phyloP scores from a whole-genome alignment of 306 rosid species.

The Vachellia pachyceras region DNA sequence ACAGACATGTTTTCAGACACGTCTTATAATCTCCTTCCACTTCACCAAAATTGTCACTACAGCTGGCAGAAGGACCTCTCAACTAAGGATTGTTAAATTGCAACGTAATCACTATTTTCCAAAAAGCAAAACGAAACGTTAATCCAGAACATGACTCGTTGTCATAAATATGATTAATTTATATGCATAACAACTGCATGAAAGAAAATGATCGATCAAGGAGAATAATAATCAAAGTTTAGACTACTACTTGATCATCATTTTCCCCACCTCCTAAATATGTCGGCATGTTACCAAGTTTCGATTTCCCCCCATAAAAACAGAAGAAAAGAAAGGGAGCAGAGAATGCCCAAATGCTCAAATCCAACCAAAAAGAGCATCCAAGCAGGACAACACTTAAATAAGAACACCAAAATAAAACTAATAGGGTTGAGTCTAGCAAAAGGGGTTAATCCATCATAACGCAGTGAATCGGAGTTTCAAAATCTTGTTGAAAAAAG shows the following conservation, averaged over 20 bases:
- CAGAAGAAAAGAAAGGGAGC: not conserved
- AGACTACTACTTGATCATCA: slow-evolving; percentile 12
- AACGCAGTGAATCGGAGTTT: no score
- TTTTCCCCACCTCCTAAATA: slow-evolving; percentile 16
- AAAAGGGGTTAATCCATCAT: no score
- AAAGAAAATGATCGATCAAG: slow-evolving; percentile 18
- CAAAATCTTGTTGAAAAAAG: accelerated
- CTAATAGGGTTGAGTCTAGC: no score
- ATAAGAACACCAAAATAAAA: not conserved
- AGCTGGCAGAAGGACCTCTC: not conserved
- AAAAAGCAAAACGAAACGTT: not conserved
- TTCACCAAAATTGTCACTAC: not conserved
- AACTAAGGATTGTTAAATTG: not conserved
- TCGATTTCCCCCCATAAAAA: not conserved
- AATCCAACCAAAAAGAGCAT: slow-evolving; percentile 29
- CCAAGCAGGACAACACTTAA: slow-evolving; percentile 25
- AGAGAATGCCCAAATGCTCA: slow-evolving; percentile 13
- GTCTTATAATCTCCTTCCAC: not conserved
- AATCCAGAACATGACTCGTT: not conserved
- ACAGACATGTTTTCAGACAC: not conserved
- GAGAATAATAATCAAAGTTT: slow-evolving; percentile 23
- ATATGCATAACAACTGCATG: not conserved
- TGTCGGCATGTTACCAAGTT: not conserved
- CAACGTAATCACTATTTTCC: not conserved
- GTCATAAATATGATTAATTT: not conserved